Conservation (phyloP, 1,139 yeast genomes). For the Meyerozyma elateridarum region DNA sequence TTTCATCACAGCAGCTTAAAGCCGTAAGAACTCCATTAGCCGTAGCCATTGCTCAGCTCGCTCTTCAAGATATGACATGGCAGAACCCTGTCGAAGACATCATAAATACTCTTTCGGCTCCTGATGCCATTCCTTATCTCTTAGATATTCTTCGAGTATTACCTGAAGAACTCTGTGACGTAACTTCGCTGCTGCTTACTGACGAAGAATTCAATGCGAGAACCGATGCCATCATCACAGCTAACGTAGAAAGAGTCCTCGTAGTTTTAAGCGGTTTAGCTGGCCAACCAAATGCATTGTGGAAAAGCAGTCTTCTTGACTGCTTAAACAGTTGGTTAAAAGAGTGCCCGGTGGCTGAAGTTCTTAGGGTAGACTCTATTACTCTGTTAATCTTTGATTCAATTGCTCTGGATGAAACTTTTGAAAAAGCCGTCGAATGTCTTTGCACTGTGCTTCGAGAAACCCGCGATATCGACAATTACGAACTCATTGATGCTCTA, state of each 20-base stretch:
- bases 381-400: conserved; percentile 68
- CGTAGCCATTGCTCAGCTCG: conserved; percentile 74
- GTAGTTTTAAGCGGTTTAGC: conserved; percentile 51
- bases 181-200: conserved; percentile 70
- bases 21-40: conserved; percentile 75
- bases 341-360: conserved; percentile 70
- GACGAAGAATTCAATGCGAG: conserved; percentile 75
- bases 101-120: conserved; percentile 42
- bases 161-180: conserved; percentile 86
- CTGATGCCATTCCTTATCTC: conserved; percentile 38
- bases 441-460: conserved; percentile 73
- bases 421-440: conserved; percentile 88
- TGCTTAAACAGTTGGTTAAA: conserved; percentile 87
- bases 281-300: conserved; percentile 19
- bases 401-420: conserved; percentile 57
- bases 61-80: conserved; percentile 78
- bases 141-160: conserved; percentile 79
- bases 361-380: conserved; percentile 58
- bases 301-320: conserved; percentile 48
- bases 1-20: conserved; percentile 32
- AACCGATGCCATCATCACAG: conserved; percentile 55
- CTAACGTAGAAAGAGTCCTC: conserved; percentile 68
- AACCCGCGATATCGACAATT: conserved; percentile 68
- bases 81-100: conserved; percentile 65
- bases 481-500: conserved; percentile 59